Evolutionary conservation across 140 eudicot genomes (phyloP), one percentile per base, ranked within the genome.

Genomic region (Cichorium intybus): DNA sequence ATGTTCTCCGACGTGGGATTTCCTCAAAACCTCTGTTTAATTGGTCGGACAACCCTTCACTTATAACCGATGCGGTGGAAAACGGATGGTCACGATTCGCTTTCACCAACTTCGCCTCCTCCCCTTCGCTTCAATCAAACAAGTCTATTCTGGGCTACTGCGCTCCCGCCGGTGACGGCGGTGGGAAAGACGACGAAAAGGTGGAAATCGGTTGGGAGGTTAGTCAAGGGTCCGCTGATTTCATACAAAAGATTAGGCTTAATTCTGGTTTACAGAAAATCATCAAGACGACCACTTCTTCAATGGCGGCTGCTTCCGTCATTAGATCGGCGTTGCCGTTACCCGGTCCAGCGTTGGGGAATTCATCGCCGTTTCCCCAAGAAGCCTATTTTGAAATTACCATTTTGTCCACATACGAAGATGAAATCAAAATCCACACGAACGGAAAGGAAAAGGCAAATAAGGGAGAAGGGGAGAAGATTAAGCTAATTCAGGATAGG

Each of bases 71-170:
- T 17, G 97, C 89, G 2, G 95, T 93, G 26, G 99, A 93, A 21
- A 81, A 88, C 29, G 99, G 99, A 62, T 93, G 99, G 99, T 79
- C 95, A 1, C 55, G 87, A 29, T 92, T 94, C 47, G 94, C 90
- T 4, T 94, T 94, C 70, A 74, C 87, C 0, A 60, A 66, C 69
- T 73, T 24, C 66, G n/a, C 64, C 1, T 68, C 90, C 0, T 75
- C 96, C 1, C 79, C 90, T 0, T 69, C 89, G 4, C 62, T 81
- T 24, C 77, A 76, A 59, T 72, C 95, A 2, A 68, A 52, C 6
- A 70, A 56, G 70, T 64, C 91, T 15, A 20, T 82, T 24, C 60
- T 91, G 1, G 83, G 88, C 3, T 73, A 70, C 2, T 82, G 96
- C 66, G 87, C 72, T 18, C 17, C 78, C 37, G 47, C 67, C 39